These are phyloP conservation scores for Phytophthora ohioensis DNA, from an alignment of 352 stramenopile species.

Conservation along the genomic window DNA sequence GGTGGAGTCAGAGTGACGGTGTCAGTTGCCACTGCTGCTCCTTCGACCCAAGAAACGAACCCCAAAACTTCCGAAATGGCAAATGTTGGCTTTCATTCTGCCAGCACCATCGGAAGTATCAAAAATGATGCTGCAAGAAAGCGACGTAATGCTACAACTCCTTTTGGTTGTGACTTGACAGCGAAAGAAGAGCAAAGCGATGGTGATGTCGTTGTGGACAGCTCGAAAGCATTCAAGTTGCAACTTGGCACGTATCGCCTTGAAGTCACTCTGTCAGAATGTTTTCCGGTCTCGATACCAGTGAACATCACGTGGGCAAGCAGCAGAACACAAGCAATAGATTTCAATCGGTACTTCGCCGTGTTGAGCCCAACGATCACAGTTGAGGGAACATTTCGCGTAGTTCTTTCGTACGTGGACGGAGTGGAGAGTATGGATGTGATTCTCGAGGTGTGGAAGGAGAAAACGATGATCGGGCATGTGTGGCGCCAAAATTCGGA, in stretches of 20 bases:
- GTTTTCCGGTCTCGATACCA: slow-evolving; percentile 29
- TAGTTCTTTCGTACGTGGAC: slow-evolving; percentile 65
- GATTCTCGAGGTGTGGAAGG: slow-evolving; percentile 55
- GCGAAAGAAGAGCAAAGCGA: slow-evolving; percentile 23
- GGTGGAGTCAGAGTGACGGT: slow-evolving; percentile 57
- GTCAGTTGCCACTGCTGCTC: slow-evolving; percentile 14
- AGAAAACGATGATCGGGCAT: slow-evolving; percentile 30
- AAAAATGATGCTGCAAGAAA: slow-evolving; percentile 10
- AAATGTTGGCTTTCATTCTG: slow-evolving; percentile 26
- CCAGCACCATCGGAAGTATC: slow-evolving; percentile 14
- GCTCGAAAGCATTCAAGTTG: slow-evolving; percentile 48
- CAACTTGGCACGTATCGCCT: slow-evolving; percentile 53
- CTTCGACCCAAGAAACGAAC: neutral
- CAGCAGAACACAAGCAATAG: slow-evolving; percentile 28
- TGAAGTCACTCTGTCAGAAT: slow-evolving; percentile 34
- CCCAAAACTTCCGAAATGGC: slow-evolving; percentile 9
- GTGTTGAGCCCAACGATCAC: slow-evolving; percentile 51
- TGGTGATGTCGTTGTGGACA: slow-evolving; percentile 34
- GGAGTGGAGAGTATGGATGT: slow-evolving; percentile 44
- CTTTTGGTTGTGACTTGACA: slow-evolving; percentile 2
- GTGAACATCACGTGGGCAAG: slow-evolving; percentile 53
- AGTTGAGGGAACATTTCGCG: slow-evolving; percentile 33
- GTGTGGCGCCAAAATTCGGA: slow-evolving; percentile 33
- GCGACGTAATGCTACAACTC: slow-evolving; percentile 9
- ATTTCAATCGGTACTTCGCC: slow-evolving; percentile 40